Percentiles rank a stretch among this genome's conserved stretches.
Conservation (phyloP, 1,284 basidiomycete genomes). For the Apiotrichum gracile region DNA sequence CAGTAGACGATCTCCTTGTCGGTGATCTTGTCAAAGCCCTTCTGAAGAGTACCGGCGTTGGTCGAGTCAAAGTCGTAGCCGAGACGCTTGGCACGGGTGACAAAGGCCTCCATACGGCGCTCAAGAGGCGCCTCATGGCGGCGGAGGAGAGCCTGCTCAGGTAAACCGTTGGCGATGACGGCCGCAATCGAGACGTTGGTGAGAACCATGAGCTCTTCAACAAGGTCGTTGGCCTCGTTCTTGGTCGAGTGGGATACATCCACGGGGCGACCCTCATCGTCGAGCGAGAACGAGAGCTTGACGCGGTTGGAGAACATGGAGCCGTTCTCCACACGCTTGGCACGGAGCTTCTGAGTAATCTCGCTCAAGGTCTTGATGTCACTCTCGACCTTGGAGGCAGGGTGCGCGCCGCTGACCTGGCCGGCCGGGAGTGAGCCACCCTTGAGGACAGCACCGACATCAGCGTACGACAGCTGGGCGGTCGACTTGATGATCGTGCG, state of each 20-base stretch:
- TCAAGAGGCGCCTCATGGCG: slow-evolving; percentile 91
- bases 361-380: slow-evolving; percentile 64
- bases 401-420: slow-evolving; percentile 57
- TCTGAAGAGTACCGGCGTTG: slow-evolving; percentile 75
- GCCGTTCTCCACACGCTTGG: slow-evolving; percentile 71
- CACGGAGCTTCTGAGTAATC: slow-evolving; percentile 68
- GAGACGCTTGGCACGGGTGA: slow-evolving; percentile 71
- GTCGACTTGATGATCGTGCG: slow-evolving; percentile 79
- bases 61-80: slow-evolving; percentile 77
- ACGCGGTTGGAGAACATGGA: slow-evolving; percentile 68
- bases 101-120: slow-evolving; percentile 65
- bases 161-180: slow-evolving; percentile 84
- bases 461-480: slow-evolving; percentile 73
- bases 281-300: slow-evolving; percentile 71
- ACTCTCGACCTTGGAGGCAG: slow-evolving; percentile 57
- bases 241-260: slow-evolving; percentile 67
- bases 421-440: slow-evolving; percentile 59
- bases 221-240: slow-evolving; percentile 69
- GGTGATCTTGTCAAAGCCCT: slow-evolving; percentile 66
- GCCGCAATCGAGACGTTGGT: slow-evolving; percentile 87
- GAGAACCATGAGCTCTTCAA: slow-evolving; percentile 96
- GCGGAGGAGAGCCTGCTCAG: slow-evolving; percentile 89
- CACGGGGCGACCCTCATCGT: slow-evolving; percentile 71
- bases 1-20: slow-evolving; percentile 67
- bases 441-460: slow-evolving; percentile 75